phyloP scores from a whole-genome alignment of 2,329 filamentous ascomycete genomes.

The Phaeomoniella chlamydospora region DNA sequence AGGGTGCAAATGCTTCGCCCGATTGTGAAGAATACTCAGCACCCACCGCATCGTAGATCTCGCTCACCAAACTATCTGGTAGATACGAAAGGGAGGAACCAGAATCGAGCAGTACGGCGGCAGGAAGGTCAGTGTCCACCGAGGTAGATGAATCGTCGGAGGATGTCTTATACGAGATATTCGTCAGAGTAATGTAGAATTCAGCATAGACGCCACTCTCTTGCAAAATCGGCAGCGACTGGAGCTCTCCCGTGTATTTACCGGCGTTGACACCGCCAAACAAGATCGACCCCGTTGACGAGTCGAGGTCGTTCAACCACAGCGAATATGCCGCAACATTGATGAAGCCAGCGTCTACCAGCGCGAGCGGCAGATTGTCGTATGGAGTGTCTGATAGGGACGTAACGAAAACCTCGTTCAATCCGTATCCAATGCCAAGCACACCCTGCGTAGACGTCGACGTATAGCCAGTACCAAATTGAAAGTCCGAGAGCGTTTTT shows the following conservation, averaged over 20 bases:
- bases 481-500: slow-evolving; percentile 32
- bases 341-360: slow-evolving; percentile 48
- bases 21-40: slow-evolving; percentile 41
- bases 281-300: slow-evolving; percentile 51
- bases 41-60: slow-evolving; percentile 43
- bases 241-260: slow-evolving; percentile 47
- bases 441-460: slow-evolving; percentile 55
- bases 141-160: slow-evolving; percentile 12
- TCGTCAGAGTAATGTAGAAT: slow-evolving; percentile 57
- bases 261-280: slow-evolving; percentile 61
- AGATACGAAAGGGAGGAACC: slow-evolving; percentile 56
- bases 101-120: slow-evolving; percentile 56
- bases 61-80: slow-evolving; percentile 32
- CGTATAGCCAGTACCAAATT: slow-evolving; percentile 44
- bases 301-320: slow-evolving; percentile 59
- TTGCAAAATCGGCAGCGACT: slow-evolving; percentile 52
- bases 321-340: slow-evolving; percentile 56
- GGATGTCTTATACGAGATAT: slow-evolving; percentile 25
- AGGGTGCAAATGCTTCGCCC: slow-evolving; percentile 40
- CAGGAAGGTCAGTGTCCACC: slow-evolving; percentile 17
- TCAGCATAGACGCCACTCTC: slow-evolving; percentile 38
- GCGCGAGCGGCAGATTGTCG: slow-evolving; percentile 52
- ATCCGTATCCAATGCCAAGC: slow-evolving; percentile 67
- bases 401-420: slow-evolving; percentile 62
- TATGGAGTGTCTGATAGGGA: slow-evolving; percentile 38